Percentiles rank a stretch among this genome's conserved stretches.
These are phyloP conservation scores for Meyerozyma elateridarum DNA, from an alignment of 1,139 yeast species.

Conservation along the genomic window DNA sequence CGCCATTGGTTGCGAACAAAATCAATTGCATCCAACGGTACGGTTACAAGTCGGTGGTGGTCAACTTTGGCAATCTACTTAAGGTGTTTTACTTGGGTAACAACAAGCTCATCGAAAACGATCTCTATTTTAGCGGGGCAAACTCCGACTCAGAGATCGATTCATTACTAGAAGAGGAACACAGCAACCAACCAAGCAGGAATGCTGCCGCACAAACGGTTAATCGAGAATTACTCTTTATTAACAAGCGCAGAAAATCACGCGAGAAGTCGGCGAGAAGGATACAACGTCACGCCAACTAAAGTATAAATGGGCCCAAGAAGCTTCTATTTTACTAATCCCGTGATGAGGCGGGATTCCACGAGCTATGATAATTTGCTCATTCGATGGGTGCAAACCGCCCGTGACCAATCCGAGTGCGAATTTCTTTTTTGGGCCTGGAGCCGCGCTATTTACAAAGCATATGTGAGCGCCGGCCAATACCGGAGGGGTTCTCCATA, in stretches of 20 bases:
- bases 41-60: slow-evolving; percentile 74
- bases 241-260: slow-evolving; percentile 44
- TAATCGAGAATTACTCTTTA: slow-evolving; percentile 40
- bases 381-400: no score
- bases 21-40: slow-evolving; percentile 48
- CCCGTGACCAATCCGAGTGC: no score
- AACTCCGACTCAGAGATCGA: slow-evolving; percentile 20
- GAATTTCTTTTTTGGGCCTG: no score
- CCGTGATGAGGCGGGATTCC: no score
- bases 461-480: no score
- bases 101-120: slow-evolving; percentile 40
- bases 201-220: slow-evolving; percentile 15
- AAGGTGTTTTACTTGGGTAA: slow-evolving; percentile 72
- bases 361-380: no score
- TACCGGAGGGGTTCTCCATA: no score
- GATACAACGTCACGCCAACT: no score
- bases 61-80: slow-evolving; percentile 67
- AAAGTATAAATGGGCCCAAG: no score
- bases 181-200: slow-evolving; percentile 3
- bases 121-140: slow-evolving; percentile 34
- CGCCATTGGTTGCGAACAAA: slow-evolving; percentile 33
- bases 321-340: no score
- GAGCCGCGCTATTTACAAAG: no score
- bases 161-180: slow-evolving; percentile 17
- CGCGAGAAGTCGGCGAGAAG: slow-evolving; percentile 16